Conservation (phyloP, 352 stramenopile species). For the Globisporangium cystogenes region DNA sequence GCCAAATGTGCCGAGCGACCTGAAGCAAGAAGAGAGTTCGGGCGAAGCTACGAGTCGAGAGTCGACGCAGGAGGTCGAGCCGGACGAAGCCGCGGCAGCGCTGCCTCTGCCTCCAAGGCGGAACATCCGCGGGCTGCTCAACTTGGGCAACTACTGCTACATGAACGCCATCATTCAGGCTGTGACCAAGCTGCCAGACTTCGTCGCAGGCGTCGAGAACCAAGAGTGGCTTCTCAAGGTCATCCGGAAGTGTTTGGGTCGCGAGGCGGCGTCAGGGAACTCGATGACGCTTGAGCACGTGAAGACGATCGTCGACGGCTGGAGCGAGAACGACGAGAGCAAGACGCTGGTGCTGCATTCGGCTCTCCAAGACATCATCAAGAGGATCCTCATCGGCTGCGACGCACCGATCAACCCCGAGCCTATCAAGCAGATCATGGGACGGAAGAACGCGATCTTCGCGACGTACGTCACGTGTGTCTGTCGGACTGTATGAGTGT, state of each 20-base stretch:
- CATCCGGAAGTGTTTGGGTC: slow-evolving; percentile 41
- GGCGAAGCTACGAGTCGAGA: slow-evolving; percentile 6
- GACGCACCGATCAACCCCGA: slow-evolving; percentile 74
- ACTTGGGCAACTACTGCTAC: slow-evolving; percentile 92
- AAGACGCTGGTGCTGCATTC: slow-evolving; percentile 57
- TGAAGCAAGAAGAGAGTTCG: slow-evolving; percentile 8
- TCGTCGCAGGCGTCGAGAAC: slow-evolving; percentile 39
- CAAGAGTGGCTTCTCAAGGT: slow-evolving; percentile 53
- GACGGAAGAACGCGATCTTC: slow-evolving; percentile 72
- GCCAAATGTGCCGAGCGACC: background rate
- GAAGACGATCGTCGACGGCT: slow-evolving; percentile 35
- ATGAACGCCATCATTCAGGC: slow-evolving; percentile 94
- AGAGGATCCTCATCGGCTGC: slow-evolving; percentile 53
- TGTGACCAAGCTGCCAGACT: slow-evolving; percentile 62
- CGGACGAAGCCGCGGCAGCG: background rate
- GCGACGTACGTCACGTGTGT: slow-evolving; percentile 49
- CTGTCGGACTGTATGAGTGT: background rate
- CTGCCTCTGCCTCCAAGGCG: background rate
- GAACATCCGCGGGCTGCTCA: slow-evolving; percentile 85
- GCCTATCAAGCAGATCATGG: slow-evolving; percentile 73
- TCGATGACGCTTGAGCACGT: slow-evolving; percentile 39
- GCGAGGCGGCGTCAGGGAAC: slow-evolving; percentile 10
- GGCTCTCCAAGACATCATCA: slow-evolving; percentile 48
- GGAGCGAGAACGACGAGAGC: slow-evolving; percentile 36
- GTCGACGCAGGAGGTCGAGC: slow-evolving; percentile 12